These are phyloP conservation scores for Euphorbia tirucalli DNA, from an alignment of 345 rosid species.

Conservation along the genomic window DNA sequence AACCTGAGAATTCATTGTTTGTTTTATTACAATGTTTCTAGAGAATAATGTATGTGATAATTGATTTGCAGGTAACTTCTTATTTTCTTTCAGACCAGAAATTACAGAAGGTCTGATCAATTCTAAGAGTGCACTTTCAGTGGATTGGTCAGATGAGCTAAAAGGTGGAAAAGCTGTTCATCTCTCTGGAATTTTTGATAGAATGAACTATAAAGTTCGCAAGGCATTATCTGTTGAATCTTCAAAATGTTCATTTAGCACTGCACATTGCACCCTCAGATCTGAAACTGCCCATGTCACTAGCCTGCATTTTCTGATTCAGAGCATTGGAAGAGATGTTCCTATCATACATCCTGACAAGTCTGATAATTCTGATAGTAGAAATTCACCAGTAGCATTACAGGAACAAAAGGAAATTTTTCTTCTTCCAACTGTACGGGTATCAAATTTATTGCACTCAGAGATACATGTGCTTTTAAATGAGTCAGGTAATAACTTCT, in stretches of 20 bases:
- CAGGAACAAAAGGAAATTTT: conserved; percentile 84
- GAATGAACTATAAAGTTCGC: conserved; percentile 70
- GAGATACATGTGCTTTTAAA: conserved; percentile 66
- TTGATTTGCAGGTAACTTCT: conserved; percentile 73
- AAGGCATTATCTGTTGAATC: conserved; percentile 63
- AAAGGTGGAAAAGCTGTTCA: conserved; percentile 86
- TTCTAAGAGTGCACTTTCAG: conserved; percentile 44
- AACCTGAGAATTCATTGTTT: background rate
- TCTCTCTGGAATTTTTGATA: conserved; percentile 81
- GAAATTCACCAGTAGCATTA: conserved; percentile 50
- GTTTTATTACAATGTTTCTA: conserved; percentile 3
- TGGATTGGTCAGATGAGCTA: conserved; percentile 85
- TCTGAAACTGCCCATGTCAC: conserved; percentile 40
- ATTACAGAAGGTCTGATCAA: conserved; percentile 40
- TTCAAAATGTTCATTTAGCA: conserved; percentile 60
- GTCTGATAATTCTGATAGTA: conserved; percentile 40
- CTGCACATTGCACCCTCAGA: conserved; percentile 59
- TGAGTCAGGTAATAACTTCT: conserved; percentile 59
- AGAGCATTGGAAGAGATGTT: conserved; percentile 65
- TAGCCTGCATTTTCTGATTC: conserved; percentile 79
- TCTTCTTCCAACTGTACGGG: conserved; percentile 81
- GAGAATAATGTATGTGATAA: conserved; percentile 16
- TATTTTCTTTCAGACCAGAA: conserved; percentile 86
- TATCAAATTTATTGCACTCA: conserved; percentile 64
- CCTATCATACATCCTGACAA: conserved; percentile 62